Evolutionary conservation across 306 rosid genomes (phyloP).

Genomic region (Clitoria ternatea): DNA sequence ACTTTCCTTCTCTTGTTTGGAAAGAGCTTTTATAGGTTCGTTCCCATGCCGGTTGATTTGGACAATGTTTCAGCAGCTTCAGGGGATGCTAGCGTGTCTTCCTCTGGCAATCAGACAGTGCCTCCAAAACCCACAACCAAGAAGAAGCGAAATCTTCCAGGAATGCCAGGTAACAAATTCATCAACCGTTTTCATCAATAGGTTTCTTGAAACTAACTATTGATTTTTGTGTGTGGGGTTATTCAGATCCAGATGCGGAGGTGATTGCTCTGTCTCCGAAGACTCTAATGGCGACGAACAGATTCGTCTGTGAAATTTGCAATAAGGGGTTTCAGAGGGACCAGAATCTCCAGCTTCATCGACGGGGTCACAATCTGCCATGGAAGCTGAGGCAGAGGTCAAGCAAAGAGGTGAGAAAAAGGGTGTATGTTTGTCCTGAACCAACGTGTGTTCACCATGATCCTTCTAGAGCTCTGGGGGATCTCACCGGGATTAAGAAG

Average conservation of each 20-base stretch:
- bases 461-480: constrained; percentile 85
- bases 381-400: constrained; percentile 89
- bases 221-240: not conserved
- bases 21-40: not conserved
- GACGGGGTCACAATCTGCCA: constrained; percentile 89
- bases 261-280: constrained; percentile 90
- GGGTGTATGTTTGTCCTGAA: constrained; percentile 93
- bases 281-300: constrained; percentile 74
- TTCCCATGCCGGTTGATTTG: constrained; percentile 61
- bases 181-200: too few species aligned
- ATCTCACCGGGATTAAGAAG: constrained; percentile 87
- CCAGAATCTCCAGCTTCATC: constrained; percentile 92
- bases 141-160: constrained; percentile 84
- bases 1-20: constrained; percentile 26
- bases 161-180: constrained; percentile 98
- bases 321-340: constrained; percentile 94
- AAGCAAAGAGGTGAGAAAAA: constrained; percentile 71
- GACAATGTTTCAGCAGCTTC: constrained; percentile 78
- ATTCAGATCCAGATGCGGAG: constrained; percentile 90
- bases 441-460: constrained; percentile 81
- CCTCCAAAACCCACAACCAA: constrained; percentile 47
- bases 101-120: constrained; percentile 67
- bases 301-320: constrained; percentile 92
- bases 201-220: too few species aligned
- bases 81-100: constrained; percentile 80